These are phyloP conservation scores for Maudiozyma humilis DNA, from an alignment of 1,139 yeast species.

Conservation along the genomic window DNA sequence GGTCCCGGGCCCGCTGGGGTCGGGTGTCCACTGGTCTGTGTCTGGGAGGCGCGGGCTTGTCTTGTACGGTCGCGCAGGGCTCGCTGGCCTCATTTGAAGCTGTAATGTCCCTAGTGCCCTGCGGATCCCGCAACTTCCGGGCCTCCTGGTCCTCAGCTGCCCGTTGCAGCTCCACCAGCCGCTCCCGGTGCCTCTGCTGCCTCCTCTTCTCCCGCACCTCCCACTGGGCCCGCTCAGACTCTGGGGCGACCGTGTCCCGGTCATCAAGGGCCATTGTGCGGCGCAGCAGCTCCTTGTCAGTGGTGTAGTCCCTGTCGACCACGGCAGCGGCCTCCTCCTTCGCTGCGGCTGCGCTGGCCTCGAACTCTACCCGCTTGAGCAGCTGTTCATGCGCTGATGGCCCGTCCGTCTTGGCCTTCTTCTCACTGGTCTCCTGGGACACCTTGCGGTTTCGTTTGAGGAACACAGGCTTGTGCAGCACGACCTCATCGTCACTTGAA, in stretches of 20 bases:
- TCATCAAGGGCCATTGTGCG: slow-evolving; percentile 21
- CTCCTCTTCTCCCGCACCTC: slow-evolving; percentile 19
- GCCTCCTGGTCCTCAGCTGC: slow-evolving; percentile 25
- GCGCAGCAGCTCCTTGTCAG: slow-evolving; percentile 21
- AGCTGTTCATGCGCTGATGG: slow-evolving; percentile 3
- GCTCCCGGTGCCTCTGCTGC: slow-evolving; percentile 16
- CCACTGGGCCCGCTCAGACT: slow-evolving; percentile 21
- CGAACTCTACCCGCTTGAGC: slow-evolving; percentile 16
- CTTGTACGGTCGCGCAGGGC: too few species aligned
- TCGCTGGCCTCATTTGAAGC: too few species aligned
- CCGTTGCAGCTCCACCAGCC: slow-evolving; percentile 20
- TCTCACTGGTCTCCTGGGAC: neutral
- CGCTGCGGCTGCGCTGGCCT: slow-evolving; percentile 11
- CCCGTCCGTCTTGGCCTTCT: neutral
- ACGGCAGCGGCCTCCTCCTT: slow-evolving; percentile 10
- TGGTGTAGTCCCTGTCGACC: slow-evolving; percentile 16
- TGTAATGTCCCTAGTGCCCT: slow-evolving; percentile 15
- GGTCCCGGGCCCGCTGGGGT: neutral
- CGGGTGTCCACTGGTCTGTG: too few species aligned
- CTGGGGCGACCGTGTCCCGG: slow-evolving; percentile 22
- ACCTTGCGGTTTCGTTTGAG: slow-evolving; percentile 14
- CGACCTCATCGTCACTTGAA: slow-evolving; percentile 13
- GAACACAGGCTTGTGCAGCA: slow-evolving; percentile 25
- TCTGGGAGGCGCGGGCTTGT: too few species aligned
- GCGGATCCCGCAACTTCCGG: slow-evolving; percentile 11